Conservation (phyloP, 495 filamentous ascomycete genomes). For the Massariosphaeria phaeospora region DNA sequence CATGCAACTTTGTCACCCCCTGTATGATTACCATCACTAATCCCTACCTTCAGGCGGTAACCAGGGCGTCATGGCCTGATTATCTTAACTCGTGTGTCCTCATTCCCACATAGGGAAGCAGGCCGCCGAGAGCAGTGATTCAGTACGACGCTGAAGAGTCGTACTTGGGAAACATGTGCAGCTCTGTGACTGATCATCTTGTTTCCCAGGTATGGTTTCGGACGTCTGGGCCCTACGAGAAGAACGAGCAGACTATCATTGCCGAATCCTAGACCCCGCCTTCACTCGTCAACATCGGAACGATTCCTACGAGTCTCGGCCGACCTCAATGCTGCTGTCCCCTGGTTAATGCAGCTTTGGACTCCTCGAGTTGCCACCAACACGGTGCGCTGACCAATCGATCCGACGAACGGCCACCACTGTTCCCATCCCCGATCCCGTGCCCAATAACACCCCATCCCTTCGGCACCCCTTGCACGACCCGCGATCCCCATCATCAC, state of each 20-base stretch:
- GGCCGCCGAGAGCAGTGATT: neutral
- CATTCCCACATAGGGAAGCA: neutral
- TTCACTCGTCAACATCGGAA: neutral
- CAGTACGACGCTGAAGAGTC: slow-evolving; percentile 1
- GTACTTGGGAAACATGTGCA: slow-evolving; percentile 1
- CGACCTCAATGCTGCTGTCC: no score
- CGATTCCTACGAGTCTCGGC: neutral
- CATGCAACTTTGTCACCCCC: neutral
- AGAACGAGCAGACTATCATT: neutral
- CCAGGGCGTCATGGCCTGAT: slow-evolving; percentile 28
- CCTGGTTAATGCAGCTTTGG: neutral
- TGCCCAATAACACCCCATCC: slow-evolving; percentile 3
- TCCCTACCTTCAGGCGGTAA: slow-evolving; percentile 12
- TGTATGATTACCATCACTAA: slow-evolving; percentile 19
- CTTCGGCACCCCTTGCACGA: neutral
- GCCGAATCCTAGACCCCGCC: no score
- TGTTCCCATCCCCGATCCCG: neutral
- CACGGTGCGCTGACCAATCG: neutral
- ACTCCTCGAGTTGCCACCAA: no score
- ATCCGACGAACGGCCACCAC: neutral
- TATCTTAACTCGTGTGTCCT: neutral
- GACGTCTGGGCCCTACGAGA: neutral
- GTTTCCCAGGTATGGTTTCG: neutral
- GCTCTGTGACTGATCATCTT: slow-evolving; percentile 6
- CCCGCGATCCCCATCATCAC: neutral